phyloP scores from a whole-genome alignment of 495 filamentous ascomycete species.

The Bathelium albidoporum region DNA sequence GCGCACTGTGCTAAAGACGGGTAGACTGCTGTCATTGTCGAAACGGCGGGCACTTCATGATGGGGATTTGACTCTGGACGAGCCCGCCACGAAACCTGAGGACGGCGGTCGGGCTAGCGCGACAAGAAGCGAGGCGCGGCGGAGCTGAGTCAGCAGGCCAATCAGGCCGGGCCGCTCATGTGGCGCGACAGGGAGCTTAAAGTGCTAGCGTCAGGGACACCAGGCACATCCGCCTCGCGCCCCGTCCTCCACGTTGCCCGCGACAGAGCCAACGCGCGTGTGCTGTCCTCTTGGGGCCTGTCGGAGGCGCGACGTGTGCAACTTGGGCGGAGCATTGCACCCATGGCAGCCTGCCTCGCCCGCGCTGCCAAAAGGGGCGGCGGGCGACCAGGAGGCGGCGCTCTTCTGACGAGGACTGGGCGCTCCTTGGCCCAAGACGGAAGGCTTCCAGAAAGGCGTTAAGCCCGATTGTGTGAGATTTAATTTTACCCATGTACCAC shows the following conservation, averaged over 20 bases:
- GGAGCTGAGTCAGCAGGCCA: background rate
- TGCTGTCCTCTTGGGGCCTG: background rate
- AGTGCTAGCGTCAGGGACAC: background rate
- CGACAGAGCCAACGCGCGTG: background rate
- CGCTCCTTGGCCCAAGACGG: conserved; percentile 1
- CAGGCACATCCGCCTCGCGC: background rate
- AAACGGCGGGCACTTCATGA: background rate
- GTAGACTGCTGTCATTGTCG: conserved; percentile 64
- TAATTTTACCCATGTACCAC: conserved; percentile 3
- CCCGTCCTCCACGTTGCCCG: background rate
- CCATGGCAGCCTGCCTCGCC: background rate
- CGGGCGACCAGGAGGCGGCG: background rate
- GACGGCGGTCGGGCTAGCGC: background rate
- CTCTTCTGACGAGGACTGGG: background rate
- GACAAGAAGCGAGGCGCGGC: background rate
- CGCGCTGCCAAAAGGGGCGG: background rate
- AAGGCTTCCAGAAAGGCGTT: conserved; percentile 1
- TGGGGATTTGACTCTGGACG: background rate
- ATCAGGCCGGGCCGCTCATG: background rate
- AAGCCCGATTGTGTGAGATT: conserved; percentile 5
- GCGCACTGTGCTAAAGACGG: conserved; percentile 82
- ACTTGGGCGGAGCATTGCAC: background rate
- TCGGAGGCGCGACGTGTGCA: background rate
- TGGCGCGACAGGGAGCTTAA: background rate
- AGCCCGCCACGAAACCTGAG: background rate